Percentiles rank a stretch among this genome's conserved stretches.
Conservation (phyloP, 2,329 filamentous ascomycete genomes). For the Ceratocystis cubensis region DNA sequence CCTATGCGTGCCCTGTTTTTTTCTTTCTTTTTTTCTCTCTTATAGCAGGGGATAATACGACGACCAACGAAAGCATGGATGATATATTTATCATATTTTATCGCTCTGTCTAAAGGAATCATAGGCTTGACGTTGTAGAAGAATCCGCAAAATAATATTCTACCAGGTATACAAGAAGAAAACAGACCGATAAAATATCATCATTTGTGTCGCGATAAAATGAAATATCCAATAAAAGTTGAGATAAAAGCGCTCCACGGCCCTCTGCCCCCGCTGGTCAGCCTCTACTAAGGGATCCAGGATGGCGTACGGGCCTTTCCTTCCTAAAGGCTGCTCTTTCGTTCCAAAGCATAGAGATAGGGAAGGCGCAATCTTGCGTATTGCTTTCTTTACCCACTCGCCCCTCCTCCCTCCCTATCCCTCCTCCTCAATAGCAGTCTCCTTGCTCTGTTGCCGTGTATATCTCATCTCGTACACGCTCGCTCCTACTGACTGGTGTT, state of each 20-base stretch:
- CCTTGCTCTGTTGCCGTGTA: not conserved
- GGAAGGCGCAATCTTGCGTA: conserved; percentile 2
- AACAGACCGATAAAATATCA: not conserved
- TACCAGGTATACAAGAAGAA: not conserved
- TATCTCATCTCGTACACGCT: not conserved
- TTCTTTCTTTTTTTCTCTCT: not conserved
- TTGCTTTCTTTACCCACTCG: not conserved
- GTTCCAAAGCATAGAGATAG: conserved; percentile 3
- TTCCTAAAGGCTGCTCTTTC: not conserved
- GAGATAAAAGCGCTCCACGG: no score
- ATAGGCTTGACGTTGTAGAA: not conserved
- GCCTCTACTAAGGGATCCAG: not conserved
- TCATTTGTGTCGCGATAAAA: no score
- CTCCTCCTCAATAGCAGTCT: not conserved
- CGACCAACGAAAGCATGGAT: not conserved
- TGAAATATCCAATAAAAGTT: no score
- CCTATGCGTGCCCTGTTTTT: not conserved
- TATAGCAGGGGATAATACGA: not conserved
- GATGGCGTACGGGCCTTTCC: not conserved
- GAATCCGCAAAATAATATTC: not conserved
- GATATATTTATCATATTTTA: not conserved
- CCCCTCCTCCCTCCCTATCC: not conserved
- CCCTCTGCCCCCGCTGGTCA: not conserved
- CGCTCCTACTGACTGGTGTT: not conserved
- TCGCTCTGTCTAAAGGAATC: not conserved